Evolutionary conservation across 1,139 yeast species (phyloP), one percentile per base, ranked within the genome.

Genomic region (Magnusiomyces starmeri): DNA sequence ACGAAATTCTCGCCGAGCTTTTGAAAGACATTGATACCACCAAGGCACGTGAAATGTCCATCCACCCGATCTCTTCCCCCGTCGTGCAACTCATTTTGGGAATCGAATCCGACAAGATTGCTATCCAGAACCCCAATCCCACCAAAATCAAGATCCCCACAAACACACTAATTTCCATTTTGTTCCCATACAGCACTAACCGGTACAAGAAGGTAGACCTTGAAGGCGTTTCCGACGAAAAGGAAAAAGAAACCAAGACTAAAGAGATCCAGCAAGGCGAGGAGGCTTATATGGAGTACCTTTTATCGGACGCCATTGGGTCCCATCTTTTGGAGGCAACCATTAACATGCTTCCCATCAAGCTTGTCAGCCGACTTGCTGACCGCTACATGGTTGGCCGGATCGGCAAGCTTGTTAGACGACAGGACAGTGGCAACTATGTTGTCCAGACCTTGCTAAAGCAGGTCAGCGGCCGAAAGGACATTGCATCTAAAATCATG

Each of bases 221-320:
- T 24, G 66, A 63, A 52, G 57, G 58, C 9, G 48, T 48, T n/a
- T 25, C 45, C 18, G 44, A 50, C 8, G 51, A 54, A 43, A 58
- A 57, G 27, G 56, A 59, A 47, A 53, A 51, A 29, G 59, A 52
- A 39, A 51, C 50, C 46, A 56, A 52, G 51, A 48, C n/a, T 20
- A 32, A n/a, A 25, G 77, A 51, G 82, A 83, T 53, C 59, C 79
- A 0, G 78, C 81, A 54, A 24, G 22, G 42, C 12, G 96, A 89
- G 65, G 89, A 80, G 58, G 79, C 92, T 1, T 89, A 85, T 66
- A 83, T 89, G 41, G 96, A 89, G 65, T 85, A 85, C 64, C 73
- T 90, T 53, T 70, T 90, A 49, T 82, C 94, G 6, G 96, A 90
- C 63, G 75, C 95, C 1, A 88, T 89, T 16, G 98, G 97, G 0